Evolutionary conservation across 1,284 basidiomycete genomes (phyloP).

Genomic region (Ceratobasidium sp.): DNA sequence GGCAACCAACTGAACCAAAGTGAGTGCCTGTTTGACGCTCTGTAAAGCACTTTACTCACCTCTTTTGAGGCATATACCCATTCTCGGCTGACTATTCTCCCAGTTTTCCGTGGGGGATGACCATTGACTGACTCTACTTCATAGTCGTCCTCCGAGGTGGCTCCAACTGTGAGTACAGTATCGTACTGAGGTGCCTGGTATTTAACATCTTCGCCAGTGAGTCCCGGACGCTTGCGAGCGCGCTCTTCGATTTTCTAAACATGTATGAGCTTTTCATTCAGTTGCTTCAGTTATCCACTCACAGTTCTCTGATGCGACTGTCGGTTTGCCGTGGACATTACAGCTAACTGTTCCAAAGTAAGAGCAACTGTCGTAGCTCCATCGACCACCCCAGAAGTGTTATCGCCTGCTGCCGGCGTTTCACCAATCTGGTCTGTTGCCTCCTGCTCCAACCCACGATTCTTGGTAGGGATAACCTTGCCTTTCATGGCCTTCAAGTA

Average conservation of each 20-base stretch:
- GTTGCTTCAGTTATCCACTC: not conserved
- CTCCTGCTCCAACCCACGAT: not conserved
- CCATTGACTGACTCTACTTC: too few species aligned
- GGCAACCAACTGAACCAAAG: not conserved
- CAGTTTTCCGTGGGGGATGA: not conserved
- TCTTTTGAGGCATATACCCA: not conserved
- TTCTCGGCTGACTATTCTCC: not conserved
- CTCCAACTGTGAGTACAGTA: not conserved
- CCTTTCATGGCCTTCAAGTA: not conserved
- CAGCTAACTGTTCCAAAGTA: not conserved
- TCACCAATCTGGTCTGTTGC: not conserved
- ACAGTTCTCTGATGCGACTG: not conserved
- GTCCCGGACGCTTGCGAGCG: not conserved
- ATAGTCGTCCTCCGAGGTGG: not conserved
- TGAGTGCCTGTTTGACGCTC: not conserved
- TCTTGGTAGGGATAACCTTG: not conserved
- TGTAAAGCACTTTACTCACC: not conserved
- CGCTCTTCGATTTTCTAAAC: not conserved
- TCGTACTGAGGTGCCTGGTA: not conserved
- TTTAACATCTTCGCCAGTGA: not conserved
- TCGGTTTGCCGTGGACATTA: not conserved
- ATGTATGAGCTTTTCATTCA: not conserved
- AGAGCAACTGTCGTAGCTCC: not conserved
- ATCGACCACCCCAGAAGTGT: not conserved
- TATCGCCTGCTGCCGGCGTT: not conserved